Percentiles rank a stretch among this genome's conserved stretches.
phyloP scores from a whole-genome alignment of 2,329 filamentous ascomycete species.

The Colletotrichum euphorbiae region DNA sequence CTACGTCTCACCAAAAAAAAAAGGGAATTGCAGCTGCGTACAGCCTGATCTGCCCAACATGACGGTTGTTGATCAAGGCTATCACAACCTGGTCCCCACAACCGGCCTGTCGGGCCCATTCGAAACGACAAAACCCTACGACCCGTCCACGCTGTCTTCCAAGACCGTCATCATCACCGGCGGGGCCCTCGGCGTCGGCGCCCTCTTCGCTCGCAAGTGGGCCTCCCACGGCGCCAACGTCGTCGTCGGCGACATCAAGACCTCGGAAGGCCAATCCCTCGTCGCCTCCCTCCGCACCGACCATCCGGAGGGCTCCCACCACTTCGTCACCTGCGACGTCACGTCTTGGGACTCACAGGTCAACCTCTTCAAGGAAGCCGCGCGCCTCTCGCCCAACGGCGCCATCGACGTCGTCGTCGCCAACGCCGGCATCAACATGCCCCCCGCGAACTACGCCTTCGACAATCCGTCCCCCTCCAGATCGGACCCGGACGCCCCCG shows the following conservation, averaged over 20 bases:
- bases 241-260: constrained; percentile 72
- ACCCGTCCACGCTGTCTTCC: constrained; percentile 57
- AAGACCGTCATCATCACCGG: constrained; percentile 74
- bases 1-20: background rate
- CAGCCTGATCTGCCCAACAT: constrained; percentile 25
- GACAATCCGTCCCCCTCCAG: constrained; percentile 60
- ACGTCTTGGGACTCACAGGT: constrained; percentile 74
- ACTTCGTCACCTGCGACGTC: constrained; percentile 71
- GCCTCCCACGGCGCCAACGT: constrained; percentile 68
- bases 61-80: constrained; percentile 25
- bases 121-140: constrained; percentile 58
- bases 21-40: background rate
- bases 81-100: constrained; percentile 33
- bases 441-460: constrained; percentile 51
- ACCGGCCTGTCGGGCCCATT: constrained; percentile 55
- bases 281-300: constrained; percentile 62
- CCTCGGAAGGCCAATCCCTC: constrained; percentile 63
- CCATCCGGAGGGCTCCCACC: constrained; percentile 51
- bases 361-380: constrained; percentile 70
- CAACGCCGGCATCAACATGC: constrained; percentile 70
- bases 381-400: constrained; percentile 63
- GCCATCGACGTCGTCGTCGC: constrained; percentile 73
- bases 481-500: constrained; percentile 53
- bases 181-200: constrained; percentile 71
- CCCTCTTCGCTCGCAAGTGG: constrained; percentile 65